Evolutionary conservation across 179 eudicot species (phyloP), one percentile per base, ranked within the genome.

Genomic region (Silene noctiflora): DNA sequence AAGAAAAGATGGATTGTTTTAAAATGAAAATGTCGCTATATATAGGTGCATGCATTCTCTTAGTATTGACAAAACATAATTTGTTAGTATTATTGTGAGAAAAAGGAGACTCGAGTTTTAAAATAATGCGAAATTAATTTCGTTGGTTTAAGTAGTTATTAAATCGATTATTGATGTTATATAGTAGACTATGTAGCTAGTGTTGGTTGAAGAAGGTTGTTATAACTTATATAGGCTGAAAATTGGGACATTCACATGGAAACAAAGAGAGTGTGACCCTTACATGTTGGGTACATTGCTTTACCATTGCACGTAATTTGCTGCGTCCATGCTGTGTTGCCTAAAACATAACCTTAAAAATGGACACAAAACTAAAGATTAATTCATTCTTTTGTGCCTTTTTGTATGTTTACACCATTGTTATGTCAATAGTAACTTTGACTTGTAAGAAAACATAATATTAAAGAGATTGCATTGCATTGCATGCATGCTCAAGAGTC

Each of bases 251-350:
- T 56, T 33, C 10, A 56, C 35, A 27, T 58, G 48, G 27, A 72
- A 72, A 46, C 75, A 72, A 29, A 19, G 65, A 55, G 25, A 1
- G 35, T 72, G 51, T 72, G 75, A 72, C 19, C 48, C 46, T 72
- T 17, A 27, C 65, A 29, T n/a, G 10, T 72, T 29, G 22, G 74
- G 14, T 2, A 46, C 59, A 46, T 13, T 51, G 10, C 6, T 25
- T 56, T 58, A 21, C 7, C n/a, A 69, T 51, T 55, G 31, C 51
- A 80, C 72, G 79, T 75, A 75, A 61, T 58, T 69, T 11, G 70
- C 16, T 46, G 6, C 3, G 31, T 56, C 67, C 72, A 80, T 75
- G 56, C 20, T 27, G 3, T 31, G 61, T 31, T 51, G 4, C 60
- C 70, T 55, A 16, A 74, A 69, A 69, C 21, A 33, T 42, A 7